Evolutionary conservation across 202 grass and related monocot genomes (phyloP).

Genomic region (Zoysia matrella): DNA sequence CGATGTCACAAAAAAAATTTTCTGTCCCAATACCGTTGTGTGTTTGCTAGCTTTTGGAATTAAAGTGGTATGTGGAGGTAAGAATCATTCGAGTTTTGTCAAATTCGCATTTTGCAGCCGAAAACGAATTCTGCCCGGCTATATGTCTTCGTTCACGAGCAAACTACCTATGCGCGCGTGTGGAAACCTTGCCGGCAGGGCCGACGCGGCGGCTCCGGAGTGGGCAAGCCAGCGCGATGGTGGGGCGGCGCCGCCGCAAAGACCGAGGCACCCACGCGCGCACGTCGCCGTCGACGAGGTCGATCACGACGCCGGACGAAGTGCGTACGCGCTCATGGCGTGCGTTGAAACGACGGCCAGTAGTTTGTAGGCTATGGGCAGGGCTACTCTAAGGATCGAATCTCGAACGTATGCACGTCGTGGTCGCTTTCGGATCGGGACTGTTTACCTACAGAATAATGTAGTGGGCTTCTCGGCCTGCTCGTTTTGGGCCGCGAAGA

Average conservation of each 20-base stretch:
- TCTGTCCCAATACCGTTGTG: constrained; percentile 7
- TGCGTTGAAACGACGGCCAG: constrained; percentile 15
- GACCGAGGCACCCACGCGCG: neutral
- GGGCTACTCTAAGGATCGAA: too few relatives aligned
- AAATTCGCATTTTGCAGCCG: neutral
- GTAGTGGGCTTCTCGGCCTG: too few relatives aligned
- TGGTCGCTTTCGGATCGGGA: neutral
- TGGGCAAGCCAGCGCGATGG: constrained; percentile 23
- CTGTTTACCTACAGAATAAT: neutral
- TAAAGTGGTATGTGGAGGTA: constrained; percentile 17
- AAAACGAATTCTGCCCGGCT: constrained; percentile 13
- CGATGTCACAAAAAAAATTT: neutral
- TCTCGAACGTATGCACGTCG: neutral
- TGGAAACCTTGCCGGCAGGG: neutral
- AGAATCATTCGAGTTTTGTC: constrained; percentile 38
- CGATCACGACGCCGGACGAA: too few relatives aligned
- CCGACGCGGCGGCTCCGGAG: constrained; percentile 5
- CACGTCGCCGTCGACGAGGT: too few relatives aligned
- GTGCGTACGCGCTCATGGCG: neutral
- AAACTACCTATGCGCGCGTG: neutral
- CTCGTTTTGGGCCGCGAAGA: neutral
- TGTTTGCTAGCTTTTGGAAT: constrained; percentile 35
- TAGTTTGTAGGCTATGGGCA: neutral
- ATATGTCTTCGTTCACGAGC: neutral
- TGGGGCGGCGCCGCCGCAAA: constrained; percentile 62